Base-by-base conservation (phyloP, 257 asterid species). In the Petunia secreta region DNA sequence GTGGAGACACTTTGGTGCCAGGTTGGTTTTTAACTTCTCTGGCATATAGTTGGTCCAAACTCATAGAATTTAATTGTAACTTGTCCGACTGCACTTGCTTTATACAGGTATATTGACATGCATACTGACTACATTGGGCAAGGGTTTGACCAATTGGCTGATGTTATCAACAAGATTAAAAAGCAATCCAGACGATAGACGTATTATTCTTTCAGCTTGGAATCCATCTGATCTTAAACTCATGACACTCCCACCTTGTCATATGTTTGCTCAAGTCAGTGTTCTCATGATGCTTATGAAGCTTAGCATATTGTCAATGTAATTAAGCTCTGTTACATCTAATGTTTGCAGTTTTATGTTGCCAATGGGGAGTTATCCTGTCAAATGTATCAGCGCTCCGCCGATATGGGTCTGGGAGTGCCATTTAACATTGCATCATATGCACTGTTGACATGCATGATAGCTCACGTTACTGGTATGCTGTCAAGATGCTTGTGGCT, bases 191-290 rank as follows among this genome's bases (percentile, higher is more conserved):
- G 82, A 85, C 79, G 87, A 85, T 78, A 79, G 90, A 54, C 84
- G 88, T 43, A 83, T 87, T 63, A 75, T 87, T 78, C 84, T 87
- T 62, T 84, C 87, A 36, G 87, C 88, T n/a, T 87, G 90, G 90
- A 87, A 87, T 80, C 88, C 88, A 44, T 83, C 85, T 76, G 90
- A 87, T 84, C 83, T 83, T 71, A 85, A 85, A 40, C 54, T 73
- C 50, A 85, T 87, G 88, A 88, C 88, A 43, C 88, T 87, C 79
- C 88, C 88, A 16, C 90, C 90, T 53, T 87, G 90, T 80, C 90
- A 87, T 81, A 84, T 86, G 89, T 86, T 86, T 84, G 85, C 87
- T 1, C 87, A 86, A 77, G 89, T 86, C 6, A 8, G 76, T 86
- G 38, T 80, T 73, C 11, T 40, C 25, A 66, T 54, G 64, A 38